Evolutionary conservation across 306 rosid species (phyloP).

Genomic region (Cercis canadensis): DNA sequence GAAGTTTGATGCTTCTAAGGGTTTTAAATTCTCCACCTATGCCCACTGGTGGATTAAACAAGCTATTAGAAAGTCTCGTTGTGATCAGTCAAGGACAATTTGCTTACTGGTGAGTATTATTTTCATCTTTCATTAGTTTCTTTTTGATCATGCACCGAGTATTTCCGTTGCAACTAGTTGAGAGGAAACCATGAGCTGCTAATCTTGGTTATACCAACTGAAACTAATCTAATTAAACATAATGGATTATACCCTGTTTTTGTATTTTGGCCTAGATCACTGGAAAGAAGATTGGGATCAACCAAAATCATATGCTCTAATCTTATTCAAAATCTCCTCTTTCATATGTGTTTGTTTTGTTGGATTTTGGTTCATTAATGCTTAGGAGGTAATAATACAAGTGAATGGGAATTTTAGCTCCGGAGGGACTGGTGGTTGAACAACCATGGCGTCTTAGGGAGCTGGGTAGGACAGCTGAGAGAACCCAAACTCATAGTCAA

Average conservation of each 20-base stretch:
- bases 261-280: conserved; percentile 67
- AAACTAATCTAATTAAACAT: conserved; percentile 8
- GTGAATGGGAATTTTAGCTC: too few species aligned
- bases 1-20: conserved; percentile 94
- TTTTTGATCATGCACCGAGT: conserved; percentile 9
- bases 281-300: conserved; percentile 85
- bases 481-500: too few species aligned
- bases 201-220: too few species aligned
- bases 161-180: not conserved
- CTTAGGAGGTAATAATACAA: too few species aligned
- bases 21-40: conserved; percentile 97
- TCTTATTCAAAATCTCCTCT: conserved; percentile 27
- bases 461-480: too few species aligned
- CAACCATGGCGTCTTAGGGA: too few species aligned
- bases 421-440: too few species aligned
- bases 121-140: conserved; percentile 12
- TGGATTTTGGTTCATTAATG: too few species aligned
- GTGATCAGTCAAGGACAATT: conserved; percentile 87
- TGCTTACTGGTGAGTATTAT: conserved; percentile 84
- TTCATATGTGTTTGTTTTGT: conserved; percentile 31
- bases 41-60: conserved; percentile 99
- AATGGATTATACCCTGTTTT: conserved; percentile 13
- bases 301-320: conserved; percentile 73
- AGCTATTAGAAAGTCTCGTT: conserved; percentile 85
- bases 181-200: conserved; percentile 1